These are phyloP conservation scores for Geotrichum aggregatum DNA, from an alignment of 1,139 yeast genomes.

Conservation along the genomic window DNA sequence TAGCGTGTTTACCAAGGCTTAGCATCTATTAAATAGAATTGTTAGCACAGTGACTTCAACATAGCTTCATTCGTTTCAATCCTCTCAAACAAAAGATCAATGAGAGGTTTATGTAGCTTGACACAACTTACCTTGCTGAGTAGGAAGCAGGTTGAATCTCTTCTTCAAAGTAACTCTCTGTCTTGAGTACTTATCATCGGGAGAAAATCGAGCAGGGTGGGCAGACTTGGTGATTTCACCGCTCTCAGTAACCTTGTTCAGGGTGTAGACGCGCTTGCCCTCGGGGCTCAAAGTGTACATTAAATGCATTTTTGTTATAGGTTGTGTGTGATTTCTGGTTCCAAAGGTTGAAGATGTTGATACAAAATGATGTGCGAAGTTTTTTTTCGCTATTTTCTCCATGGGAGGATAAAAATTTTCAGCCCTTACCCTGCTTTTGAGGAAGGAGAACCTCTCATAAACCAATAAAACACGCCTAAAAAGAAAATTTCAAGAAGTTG, in stretches of 20 bases:
- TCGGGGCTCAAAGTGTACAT: conserved; percentile 95
- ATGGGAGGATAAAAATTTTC: background rate
- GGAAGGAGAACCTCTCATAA: background rate
- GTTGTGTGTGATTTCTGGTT: background rate
- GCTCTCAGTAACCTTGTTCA: conserved; percentile 69
- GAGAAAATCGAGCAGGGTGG: conserved; percentile 98
- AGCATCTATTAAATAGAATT: conserved; percentile 21
- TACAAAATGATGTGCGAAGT: background rate
- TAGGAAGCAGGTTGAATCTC: conserved; percentile 85
- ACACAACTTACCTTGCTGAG: conserved; percentile 53
- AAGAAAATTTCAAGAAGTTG: background rate
- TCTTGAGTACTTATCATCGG: conserved; percentile 98
- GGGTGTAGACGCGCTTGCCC: conserved; percentile 93
- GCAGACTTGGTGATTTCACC: conserved; percentile 98
- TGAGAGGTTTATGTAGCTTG: too few species aligned
- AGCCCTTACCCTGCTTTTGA: background rate
- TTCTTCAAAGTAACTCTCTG: conserved; percentile 97
- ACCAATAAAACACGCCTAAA: background rate
- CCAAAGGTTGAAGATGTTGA: too few species aligned
- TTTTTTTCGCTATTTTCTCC: background rate
- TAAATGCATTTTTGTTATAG: conserved; percentile 68
- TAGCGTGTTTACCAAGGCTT: conserved; percentile 28
- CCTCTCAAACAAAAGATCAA: too few species aligned
- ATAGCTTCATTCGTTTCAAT: too few species aligned
- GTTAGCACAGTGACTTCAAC: conserved; percentile 11